Conservation (phyloP, 495 filamentous ascomycete genomes). For the Neurospora terricola region DNA sequence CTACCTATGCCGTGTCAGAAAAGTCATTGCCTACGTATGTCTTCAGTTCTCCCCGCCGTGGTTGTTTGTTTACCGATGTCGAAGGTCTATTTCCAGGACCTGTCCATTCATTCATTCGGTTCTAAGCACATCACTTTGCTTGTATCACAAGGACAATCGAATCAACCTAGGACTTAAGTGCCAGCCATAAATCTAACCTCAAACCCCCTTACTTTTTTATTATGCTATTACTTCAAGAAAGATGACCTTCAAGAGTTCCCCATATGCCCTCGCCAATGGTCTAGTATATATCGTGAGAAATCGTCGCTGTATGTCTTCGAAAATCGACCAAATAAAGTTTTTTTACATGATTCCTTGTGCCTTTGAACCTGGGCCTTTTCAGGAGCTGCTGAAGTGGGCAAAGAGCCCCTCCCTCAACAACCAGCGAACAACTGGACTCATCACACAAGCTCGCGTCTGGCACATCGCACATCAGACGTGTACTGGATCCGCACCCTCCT, state of each 20-base stretch:
- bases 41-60: no score
- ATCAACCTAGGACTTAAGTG: background rate
- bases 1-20: no score
- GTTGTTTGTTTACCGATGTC: no score
- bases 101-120: no score
- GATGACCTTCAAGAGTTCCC: background rate
- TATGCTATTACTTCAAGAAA: background rate
- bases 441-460: background rate
- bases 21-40: no score
- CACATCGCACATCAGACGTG: background rate
- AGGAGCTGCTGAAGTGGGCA: background rate
- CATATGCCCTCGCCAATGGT: background rate
- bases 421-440: background rate
- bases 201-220: background rate
- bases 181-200: background rate
- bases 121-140: no score
- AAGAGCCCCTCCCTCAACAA: background rate
- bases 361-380: background rate
- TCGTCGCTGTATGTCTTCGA: background rate
- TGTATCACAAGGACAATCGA: no score
- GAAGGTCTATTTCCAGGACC: no score
- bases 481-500: background rate
- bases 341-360: background rate
- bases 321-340: background rate
- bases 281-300: background rate